Evolutionary conservation across 2,329 filamentous ascomycete species (phyloP), one percentile per base, ranked within the genome.

Genomic region (Fusarium sp.): DNA sequence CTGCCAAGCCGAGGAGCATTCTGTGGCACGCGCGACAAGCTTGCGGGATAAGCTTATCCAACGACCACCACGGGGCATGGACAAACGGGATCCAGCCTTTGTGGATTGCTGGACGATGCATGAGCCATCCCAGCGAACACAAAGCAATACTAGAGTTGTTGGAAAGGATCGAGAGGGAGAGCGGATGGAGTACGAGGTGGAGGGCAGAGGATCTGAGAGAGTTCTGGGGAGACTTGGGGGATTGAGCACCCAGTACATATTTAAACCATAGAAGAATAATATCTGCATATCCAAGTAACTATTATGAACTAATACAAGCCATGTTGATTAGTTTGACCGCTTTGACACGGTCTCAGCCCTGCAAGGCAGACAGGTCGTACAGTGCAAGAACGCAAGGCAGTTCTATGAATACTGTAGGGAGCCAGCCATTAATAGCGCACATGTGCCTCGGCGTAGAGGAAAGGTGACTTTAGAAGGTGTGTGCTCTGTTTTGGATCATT

Each of bases 21-120:
- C 77, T 89, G 4, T 89, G 87, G 87, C 87, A 89, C 71, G 87
- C 86, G 1, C 81, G 86, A 16, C 83, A 85, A 16, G 85, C 89
- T 10, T 87, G 86, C 55, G 87, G 85, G 0, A 89, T 89, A 24
- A 87, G 87, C 17, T 75, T 86, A 16, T 84, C 86, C 1, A 90
- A 89, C 58, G 82, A 83, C 14, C 86, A 89, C 67, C 85, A 87
- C 38, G 87, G 87, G 0, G 87, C 85, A n/a, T 80, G 88, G 75
- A 89, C 85, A 31, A 89, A 89, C 68, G 84, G 86, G 6, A 84
- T 89, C 1, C 87, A 89, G 72, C 87, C 87, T 2, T 76, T 89
- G 4, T 89, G 85, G 84, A 84, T 89, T 64, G 87, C 88, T 1
- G 88, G 87, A 1, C 81, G 84, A 5, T 79, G 87, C 4, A 84